Base-by-base conservation (phyloP, 1,284 basidiomycete species). In the Inonotus obliquus region DNA sequence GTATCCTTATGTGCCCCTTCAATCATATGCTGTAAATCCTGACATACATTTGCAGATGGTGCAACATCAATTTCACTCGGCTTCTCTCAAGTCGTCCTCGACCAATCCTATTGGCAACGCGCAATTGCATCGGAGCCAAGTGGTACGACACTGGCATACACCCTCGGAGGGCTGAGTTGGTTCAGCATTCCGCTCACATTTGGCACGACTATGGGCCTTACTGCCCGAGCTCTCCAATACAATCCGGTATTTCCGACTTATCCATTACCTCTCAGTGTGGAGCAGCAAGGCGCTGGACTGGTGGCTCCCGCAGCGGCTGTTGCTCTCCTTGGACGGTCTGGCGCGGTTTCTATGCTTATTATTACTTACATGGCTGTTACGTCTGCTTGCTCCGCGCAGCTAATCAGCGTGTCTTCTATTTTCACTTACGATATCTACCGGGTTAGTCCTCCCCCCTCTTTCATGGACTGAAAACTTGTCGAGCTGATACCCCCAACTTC, bases 121-220 rank as follows among this genome's bases (percentile, higher is more conserved):
- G 72, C 70, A 0, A 65, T 73, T 27, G 71, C 71, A 1, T 66
- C 65, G 4, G 44, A 65, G 10, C 67, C 69, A 2, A 58, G 54
- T 2, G 68, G 71, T 0, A 67, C 67, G 0, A 69, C 69, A 3
- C 68, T 67, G 23, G 69, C 67, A 6, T 73, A 69, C 59, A 27
- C 86, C 74, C 74, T 86, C 13, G 85, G 84, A 11, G 84, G 83
- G 4, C 67, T 83, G 25, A 83, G 82, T 0, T 86, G 85, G 84
- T 85, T 85, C 61, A 80, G 82, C 2, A 80, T 86, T 3, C 84
- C 84, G 4, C 82, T 81, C 71, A 76, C 79, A 0, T 84, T 84
- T 65, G 83, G 80, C 1, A 82, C 82, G 27, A 81, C 80, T 58
- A 73, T 85, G 57, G 84, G 84, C 6, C 73, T 85, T 6, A 77